Evolutionary conservation across 2,329 filamentous ascomycete species (phyloP), one percentile per base, ranked within the genome.

Genomic region (Claviceps sp.): DNA sequence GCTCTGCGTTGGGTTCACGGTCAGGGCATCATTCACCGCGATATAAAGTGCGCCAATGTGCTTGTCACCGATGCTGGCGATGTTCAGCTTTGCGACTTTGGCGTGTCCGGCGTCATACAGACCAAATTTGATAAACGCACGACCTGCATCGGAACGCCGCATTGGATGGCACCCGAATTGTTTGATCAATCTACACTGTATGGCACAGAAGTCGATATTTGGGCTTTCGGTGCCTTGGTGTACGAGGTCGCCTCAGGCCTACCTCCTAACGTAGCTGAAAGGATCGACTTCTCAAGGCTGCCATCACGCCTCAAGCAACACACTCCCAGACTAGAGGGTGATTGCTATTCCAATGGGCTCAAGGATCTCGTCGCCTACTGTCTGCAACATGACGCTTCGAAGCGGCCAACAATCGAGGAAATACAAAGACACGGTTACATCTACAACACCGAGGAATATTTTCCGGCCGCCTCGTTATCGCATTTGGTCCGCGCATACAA

Each of bases 131-230:
- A 86, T 59, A 93, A 93, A 67, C 75, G 86, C 50, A 83, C 83
- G 4, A 91, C 87, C 1, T 83, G 91, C 47, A 85, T 91, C 52
- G 87, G 87, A 22, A 93, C 88, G 0, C 83, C 84, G 3, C 82
- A 90, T 65, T 93, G 86, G 85, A 90, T 93, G 86, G 85, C 88
- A 0, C 86, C 85, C 0, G 88, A 93, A 60, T 73, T 91, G 13
- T 83, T 86, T 58, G 79, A 83, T 52, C 73, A 77, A 39, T 72
- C 77, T 4, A 73, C 77, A 9, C 79, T 80, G 5, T 86, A 86
- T 62, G 83, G 83, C 53, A 83, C 80, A 14, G 82, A 85, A 60
- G 80, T 85, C 44, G 87, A 93, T 59, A 88, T 90, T 49, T 93
- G 88, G 87, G 86, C 87, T 2, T 89, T 88, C 62, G 88, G 87